Base-by-base conservation (phyloP, 1,139 yeast species). In the Saccharomyces hybrid region DNA sequence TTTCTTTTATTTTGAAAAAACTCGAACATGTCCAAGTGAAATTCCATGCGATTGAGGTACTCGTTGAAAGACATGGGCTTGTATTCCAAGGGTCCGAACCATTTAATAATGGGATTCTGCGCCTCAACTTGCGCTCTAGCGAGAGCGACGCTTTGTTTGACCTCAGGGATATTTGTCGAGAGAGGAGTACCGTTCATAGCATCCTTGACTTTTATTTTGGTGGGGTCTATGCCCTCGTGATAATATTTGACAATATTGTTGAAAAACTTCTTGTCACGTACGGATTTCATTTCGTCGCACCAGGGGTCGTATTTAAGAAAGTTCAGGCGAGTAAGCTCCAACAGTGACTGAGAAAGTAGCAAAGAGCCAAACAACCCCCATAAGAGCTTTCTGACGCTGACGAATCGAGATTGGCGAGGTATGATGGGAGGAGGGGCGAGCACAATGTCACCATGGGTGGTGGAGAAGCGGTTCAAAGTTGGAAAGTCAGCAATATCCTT, bases 81-180 rank as follows among this genome's bases (percentile, higher is more conserved):
- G 61, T 74, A 76, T 51, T 75, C 73, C 60, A 76, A 71, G 8
- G 85, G 85, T 0, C 88, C 88, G 64, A 76, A 81, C 86, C 86
- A 83, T 51, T 61, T 63, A 25, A 64, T 64, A 1, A 67, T 53
- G 23, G 66, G 71, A 73, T 73, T 64, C 70, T 76, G 56, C 74
- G 81, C 58, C 61, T 72, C 64, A 65, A 83, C 81, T 47, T 75
- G 65, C 4, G 73, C 73, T 50, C 84, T 73, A 52, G 80, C 80
- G 47, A 68, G 52, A 1, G 72, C 72, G 14, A 69, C 66, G 51
- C 70, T 67, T 56, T 68, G 71, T 52, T 64, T 67, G 2, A 68
- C 65, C 49, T 68, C 70, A n/a, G 70, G 69, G 13, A 61, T 60
- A 51, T 65, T 66, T 25, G 62, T 62, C 13, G 65, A 60, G 55